Percentiles rank a stretch among this genome's conserved stretches.
These are phyloP conservation scores for Nitzschia sp. DNA, from an alignment of 108 stramenopile genomes.

Conservation along the genomic window DNA sequence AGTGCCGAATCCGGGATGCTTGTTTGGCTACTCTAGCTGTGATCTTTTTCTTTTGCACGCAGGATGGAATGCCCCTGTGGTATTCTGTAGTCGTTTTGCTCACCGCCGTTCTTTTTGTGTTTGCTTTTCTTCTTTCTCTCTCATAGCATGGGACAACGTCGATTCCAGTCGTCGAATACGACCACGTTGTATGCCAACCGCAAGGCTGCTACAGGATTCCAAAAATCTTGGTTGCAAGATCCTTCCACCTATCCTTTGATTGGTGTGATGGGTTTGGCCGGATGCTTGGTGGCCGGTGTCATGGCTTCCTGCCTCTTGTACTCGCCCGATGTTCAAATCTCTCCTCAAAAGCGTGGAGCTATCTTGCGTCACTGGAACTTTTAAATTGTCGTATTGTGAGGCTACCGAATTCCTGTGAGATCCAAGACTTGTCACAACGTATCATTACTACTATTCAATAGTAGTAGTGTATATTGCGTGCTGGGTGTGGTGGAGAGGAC, in stretches of 20 bases:
- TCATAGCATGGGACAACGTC: constrained; percentile 15
- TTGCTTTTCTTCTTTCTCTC: background rate
- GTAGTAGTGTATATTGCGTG: too few species aligned
- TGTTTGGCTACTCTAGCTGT: too few species aligned
- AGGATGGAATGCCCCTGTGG: too few species aligned
- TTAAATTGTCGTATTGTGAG: constrained; percentile 9
- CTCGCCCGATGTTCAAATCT: constrained; percentile 37
- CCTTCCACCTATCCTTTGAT: constrained; percentile 38
- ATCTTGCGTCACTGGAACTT: constrained; percentile 32
- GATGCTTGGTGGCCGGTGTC: constrained; percentile 15
- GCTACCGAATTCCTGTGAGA: background rate
- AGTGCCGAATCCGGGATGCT: too few species aligned
- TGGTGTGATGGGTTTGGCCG: constrained; percentile 18
- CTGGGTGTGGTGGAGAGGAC: background rate
- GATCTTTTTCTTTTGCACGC: too few species aligned
- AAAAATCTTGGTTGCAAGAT: constrained; percentile 30
- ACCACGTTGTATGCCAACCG: constrained; percentile 19
- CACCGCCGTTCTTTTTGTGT: background rate
- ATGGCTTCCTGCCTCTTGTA: constrained; percentile 12
- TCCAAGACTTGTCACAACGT: background rate
- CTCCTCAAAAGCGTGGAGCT: constrained; percentile 23
- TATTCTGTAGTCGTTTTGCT: too few species aligned
- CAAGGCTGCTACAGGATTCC: background rate
- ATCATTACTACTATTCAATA: background rate
- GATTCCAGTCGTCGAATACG: constrained; percentile 12